phyloP scores from a whole-genome alignment of 805 yeast genomes.

The Teunomyces barrocoloradensis region DNA sequence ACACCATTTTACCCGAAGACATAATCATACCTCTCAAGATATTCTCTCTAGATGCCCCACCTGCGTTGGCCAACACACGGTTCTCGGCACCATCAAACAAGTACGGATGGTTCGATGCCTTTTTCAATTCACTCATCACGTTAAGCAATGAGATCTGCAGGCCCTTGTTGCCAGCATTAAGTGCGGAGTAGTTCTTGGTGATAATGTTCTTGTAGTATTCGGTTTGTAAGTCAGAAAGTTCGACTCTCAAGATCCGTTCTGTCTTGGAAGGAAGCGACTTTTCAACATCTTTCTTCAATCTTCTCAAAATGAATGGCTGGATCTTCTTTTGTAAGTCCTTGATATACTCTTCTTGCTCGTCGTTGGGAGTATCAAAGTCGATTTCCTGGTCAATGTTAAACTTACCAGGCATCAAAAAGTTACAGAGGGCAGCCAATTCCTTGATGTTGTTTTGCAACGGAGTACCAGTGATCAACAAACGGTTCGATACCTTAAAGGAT shows the following conservation, averaged over 20 bases:
- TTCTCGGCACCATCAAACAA: constrained; percentile 91
- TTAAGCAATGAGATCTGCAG: constrained; percentile 84
- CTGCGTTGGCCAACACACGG: constrained; percentile 66
- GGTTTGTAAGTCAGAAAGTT: constrained; percentile 91
- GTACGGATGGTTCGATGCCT: constrained; percentile 97
- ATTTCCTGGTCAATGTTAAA: constrained; percentile 89
- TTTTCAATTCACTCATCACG: constrained; percentile 92
- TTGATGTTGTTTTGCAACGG: constrained; percentile 95
- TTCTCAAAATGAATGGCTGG: constrained; percentile 88
- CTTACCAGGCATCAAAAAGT: constrained; percentile 94
- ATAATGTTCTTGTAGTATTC: constrained; percentile 91
- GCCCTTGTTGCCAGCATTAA: constrained; percentile 78
- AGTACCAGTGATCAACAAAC: constrained; percentile 94
- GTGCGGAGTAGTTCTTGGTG: constrained; percentile 87
- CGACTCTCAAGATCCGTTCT: constrained; percentile 92
- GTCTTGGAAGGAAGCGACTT: constrained; percentile 94
- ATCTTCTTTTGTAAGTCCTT: constrained; percentile 78
- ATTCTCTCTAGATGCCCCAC: constrained; percentile 67
- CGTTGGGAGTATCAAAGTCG: constrained; percentile 87
- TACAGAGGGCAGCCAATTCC: constrained; percentile 91
- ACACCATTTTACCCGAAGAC: constrained; percentile 98
- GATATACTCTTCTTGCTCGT: constrained; percentile 84
- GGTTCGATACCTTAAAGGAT: constrained; percentile 78
- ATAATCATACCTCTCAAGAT: constrained; percentile 86
- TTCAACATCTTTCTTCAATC: constrained; percentile 96